Percentiles rank a stretch among this genome's conserved stretches.
Conservation (phyloP, 2,329 filamentous ascomycete genomes). For the Pestalotiopsis sp. region DNA sequence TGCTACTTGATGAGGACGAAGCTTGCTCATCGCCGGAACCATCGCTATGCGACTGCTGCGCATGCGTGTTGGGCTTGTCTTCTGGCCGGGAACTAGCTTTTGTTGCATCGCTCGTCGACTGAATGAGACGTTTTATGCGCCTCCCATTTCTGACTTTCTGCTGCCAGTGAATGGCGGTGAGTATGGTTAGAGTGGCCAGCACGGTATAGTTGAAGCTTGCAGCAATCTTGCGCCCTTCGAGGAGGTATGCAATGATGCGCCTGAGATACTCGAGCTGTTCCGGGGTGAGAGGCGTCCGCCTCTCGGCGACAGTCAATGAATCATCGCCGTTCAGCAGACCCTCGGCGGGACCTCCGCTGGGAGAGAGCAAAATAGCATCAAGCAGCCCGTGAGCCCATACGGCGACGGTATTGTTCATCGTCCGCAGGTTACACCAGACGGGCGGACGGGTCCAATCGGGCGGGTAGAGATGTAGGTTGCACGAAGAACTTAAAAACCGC, state of each 20-base stretch:
- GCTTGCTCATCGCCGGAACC: slow-evolving; percentile 12
- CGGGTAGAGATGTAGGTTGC: neutral
- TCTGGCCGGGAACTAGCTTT: neutral
- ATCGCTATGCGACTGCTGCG: slow-evolving; percentile 6
- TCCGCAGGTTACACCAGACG: neutral
- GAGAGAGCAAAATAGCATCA: neutral
- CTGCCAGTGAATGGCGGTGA: slow-evolving; percentile 31
- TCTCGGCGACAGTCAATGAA: neutral
- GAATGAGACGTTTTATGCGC: neutral
- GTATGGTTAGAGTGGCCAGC: slow-evolving; percentile 27
- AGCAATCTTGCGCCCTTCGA: slow-evolving; percentile 34
- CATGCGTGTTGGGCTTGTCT: neutral
- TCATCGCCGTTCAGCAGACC: neutral
- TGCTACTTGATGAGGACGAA: slow-evolving; percentile 38
- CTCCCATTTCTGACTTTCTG: neutral
- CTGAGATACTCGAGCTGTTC: slow-evolving; percentile 37
- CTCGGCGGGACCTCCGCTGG: neutral
- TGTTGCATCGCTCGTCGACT: slow-evolving; percentile 4
- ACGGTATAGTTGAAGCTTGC: slow-evolving; percentile 37
- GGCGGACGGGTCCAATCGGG: neutral
- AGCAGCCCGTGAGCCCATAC: slow-evolving; percentile 2
- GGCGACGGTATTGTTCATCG: slow-evolving; percentile 5
- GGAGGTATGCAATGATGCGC: slow-evolving; percentile 32
- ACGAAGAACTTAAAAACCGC: slow-evolving; percentile 5
- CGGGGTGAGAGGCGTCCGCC: slow-evolving; percentile 26